Evolutionary conservation across 2,329 filamentous ascomycete species (phyloP), one percentile per base, ranked within the genome.

Genomic region (Cryphonectria nitschkei): DNA sequence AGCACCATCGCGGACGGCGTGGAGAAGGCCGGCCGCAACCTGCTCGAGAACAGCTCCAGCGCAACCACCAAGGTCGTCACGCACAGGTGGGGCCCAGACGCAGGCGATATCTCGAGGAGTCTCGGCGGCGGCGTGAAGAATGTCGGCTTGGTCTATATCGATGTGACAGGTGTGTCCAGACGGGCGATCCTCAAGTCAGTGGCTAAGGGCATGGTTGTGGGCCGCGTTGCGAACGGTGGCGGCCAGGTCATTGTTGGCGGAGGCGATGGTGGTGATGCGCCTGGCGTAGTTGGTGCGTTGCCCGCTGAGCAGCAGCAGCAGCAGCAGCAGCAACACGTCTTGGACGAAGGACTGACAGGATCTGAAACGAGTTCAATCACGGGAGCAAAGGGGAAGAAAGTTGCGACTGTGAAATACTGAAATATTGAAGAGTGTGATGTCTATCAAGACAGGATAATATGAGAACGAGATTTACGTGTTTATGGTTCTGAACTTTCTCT

Each of bases 61-160:
- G 94, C 95, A n/a, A 92, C 95, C 34, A 94, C 90, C 50, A 93
- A 91, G 0, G 91, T 98, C 67, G 93, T 98, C 3, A 88, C 90
- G n/a, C 96, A 98, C 81, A 91, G 90, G 73, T 99, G 95, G 84
- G 96, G 96, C 5, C 78, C 87, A 1, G 94, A 99, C 81, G 96
- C 96, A 0, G 93, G 94, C 22, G 86, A 90, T 50, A 85, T 98
- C 22, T 91, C 94, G 1, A 86, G 86, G 58, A 86, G 93, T 68
- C 81, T 99, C 29, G 93, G 94, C 0, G 91, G 93, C 6, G 95
- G 95, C 34, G 90, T 98, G 77, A 97, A 96, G 86, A 99, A 98
- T 75, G 96, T 98, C 9, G 96, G 95, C 7, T 86, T 99, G 39
- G 96, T 99, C 43, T 99, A 99, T 79, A 97, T 99, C 72, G 96